These are phyloP conservation scores for Kickxella alabastrina DNA, from an alignment of 192 early-diverging fungal genomes.

Conservation along the genomic window DNA sequence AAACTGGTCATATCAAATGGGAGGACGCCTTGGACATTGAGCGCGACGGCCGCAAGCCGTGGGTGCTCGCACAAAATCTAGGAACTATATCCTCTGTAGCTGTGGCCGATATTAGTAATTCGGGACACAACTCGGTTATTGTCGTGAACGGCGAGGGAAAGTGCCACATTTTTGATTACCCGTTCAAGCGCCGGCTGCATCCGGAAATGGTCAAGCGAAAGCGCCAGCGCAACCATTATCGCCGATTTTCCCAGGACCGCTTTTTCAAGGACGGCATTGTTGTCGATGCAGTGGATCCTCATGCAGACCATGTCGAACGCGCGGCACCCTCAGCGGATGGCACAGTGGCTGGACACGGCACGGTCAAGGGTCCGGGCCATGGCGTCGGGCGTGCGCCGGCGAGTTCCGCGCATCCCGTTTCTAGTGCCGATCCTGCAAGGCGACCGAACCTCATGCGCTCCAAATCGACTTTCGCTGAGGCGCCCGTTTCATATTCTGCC, in stretches of 20 bases:
- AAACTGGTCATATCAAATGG: constrained; percentile 39
- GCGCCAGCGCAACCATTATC: constrained; percentile 44
- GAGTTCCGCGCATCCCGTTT: neutral
- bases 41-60: constrained; percentile 52
- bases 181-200: constrained; percentile 43
- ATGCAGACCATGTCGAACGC: neutral
- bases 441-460: neutral
- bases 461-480: neutral
- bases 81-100: constrained; percentile 50
- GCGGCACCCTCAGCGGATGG: neutral
- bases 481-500: neutral
- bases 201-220: constrained; percentile 34
- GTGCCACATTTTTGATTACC: constrained; percentile 48
- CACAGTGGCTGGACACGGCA: neutral
- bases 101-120: constrained; percentile 43
- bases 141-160: constrained; percentile 51
- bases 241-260: constrained; percentile 46
- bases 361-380: neutral
- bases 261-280: constrained; percentile 39
- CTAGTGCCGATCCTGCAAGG: neutral
- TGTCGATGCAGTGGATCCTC: constrained; percentile 3
- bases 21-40: constrained; percentile 49
- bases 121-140: constrained; percentile 47
- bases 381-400: neutral
- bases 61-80: constrained; percentile 47